Evolutionary conservation across 2,329 filamentous ascomycete species (phyloP).

Genomic region (Verticillium zaregamsianum): DNA sequence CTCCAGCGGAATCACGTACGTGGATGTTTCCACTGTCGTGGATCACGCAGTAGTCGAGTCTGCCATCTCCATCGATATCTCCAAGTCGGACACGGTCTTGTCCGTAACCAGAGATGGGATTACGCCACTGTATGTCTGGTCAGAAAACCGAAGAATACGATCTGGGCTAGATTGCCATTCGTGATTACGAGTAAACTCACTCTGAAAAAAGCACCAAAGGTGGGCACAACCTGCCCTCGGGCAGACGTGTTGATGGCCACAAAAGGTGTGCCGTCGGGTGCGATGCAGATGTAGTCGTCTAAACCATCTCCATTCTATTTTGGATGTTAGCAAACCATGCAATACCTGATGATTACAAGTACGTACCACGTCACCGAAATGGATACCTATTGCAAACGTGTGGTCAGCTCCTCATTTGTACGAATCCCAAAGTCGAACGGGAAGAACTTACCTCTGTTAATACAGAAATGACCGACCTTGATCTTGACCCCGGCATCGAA

Average conservation of each 20-base stretch:
- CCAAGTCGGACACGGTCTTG: background rate
- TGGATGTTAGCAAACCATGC: background rate
- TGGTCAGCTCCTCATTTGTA: background rate
- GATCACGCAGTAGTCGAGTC: conserved; percentile 26
- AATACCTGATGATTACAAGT: too few relatives aligned
- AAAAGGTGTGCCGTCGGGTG: conserved; percentile 11
- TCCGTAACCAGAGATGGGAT: background rate
- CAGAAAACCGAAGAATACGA: too few relatives aligned
- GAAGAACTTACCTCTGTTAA: background rate
- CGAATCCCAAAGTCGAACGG: background rate
- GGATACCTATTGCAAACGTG: background rate
- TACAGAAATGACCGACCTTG: background rate
- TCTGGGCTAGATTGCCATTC: too few relatives aligned
- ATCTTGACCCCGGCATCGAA: background rate
- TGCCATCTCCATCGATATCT: conserved; percentile 26
- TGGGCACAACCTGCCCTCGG: background rate
- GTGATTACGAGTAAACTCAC: background rate
- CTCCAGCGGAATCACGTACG: background rate
- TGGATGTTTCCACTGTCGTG: conserved; percentile 16
- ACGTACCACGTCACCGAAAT: background rate
- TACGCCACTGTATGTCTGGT: background rate
- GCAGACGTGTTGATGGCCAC: background rate
- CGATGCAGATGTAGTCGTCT: conserved; percentile 26
- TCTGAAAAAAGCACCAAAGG: background rate
- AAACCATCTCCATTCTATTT: conserved; percentile 15